Percentiles rank a stretch among this genome's conserved stretches.
phyloP scores from a whole-genome alignment of 2,329 filamentous ascomycete genomes.

The Xylariales sp. region DNA sequence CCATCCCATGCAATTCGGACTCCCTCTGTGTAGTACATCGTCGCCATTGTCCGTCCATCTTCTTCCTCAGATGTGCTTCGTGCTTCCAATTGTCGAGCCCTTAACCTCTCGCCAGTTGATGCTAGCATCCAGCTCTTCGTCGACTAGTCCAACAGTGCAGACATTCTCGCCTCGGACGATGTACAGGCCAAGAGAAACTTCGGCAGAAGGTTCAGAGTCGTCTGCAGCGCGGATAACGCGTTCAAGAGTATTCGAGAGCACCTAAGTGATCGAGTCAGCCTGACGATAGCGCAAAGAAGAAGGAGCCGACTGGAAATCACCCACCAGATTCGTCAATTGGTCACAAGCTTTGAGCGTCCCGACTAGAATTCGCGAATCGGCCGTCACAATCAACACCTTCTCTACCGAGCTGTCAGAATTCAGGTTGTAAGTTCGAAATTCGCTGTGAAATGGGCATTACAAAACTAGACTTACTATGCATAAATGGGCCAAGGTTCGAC shows the following conservation, averaged over 20 bases:
- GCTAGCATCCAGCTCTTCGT: conserved; percentile 80
- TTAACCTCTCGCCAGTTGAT: conserved; percentile 93
- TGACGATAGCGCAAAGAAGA: background rate
- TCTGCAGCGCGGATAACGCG: conserved; percentile 84
- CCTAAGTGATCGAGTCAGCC: conserved; percentile 37
- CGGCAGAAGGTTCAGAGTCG: conserved; percentile 73
- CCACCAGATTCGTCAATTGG: conserved; percentile 81
- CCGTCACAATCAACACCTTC: conserved; percentile 86
- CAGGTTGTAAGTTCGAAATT: conserved; percentile 14
- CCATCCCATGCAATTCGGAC: conserved; percentile 14
- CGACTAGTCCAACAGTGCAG: conserved; percentile 80
- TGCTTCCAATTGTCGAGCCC: conserved; percentile 75
- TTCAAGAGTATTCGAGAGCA: conserved; percentile 78
- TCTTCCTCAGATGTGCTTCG: conserved; percentile 60
- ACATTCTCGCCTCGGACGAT: conserved; percentile 94
- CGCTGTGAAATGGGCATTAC: background rate
- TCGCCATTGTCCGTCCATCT: no score
- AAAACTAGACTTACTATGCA: conserved; percentile 24
- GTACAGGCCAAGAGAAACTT: conserved; percentile 82
- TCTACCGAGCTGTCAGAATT: conserved; percentile 51
- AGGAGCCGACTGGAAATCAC: conserved; percentile 14
- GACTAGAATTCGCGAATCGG: conserved; percentile 81
- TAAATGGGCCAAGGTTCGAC: conserved; percentile 27
- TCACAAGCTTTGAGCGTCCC: conserved; percentile 84
- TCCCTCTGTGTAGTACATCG: background rate